Conservation (phyloP, 2,329 filamentous ascomycete genomes). For the Clonostachys sp. region DNA sequence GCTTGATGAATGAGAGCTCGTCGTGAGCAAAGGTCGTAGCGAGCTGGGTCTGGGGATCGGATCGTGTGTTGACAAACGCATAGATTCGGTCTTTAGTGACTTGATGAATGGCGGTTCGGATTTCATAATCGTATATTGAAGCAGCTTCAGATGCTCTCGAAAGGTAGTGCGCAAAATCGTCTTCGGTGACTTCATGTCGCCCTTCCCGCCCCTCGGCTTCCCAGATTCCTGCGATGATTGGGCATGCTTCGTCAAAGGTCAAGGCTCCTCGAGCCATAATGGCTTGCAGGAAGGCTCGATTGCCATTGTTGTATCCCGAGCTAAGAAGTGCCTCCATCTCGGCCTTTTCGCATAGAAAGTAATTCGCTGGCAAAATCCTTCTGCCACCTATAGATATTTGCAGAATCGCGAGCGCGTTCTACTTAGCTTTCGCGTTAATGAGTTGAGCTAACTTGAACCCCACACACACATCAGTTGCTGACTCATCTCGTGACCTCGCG, state of each 20-base stretch:
- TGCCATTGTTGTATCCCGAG: conserved; percentile 50
- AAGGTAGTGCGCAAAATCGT: conserved; percentile 65
- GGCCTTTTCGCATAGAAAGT: too few relatives aligned
- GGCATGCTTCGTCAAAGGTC: conserved; percentile 68
- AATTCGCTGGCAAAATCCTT: too few relatives aligned
- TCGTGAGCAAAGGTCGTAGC: conserved; percentile 77
- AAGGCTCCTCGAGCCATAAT: conserved; percentile 75
- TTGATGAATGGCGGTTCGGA: conserved; percentile 72
- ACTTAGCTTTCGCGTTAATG: too few relatives aligned
- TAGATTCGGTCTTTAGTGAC: conserved; percentile 62
- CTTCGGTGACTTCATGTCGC: conserved; percentile 57
- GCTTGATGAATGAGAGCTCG: conserved; percentile 85
- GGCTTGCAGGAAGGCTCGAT: conserved; percentile 88
- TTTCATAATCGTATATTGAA: conserved; percentile 81
- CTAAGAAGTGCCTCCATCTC: conserved; percentile 20
- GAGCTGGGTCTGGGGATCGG: conserved; percentile 80
- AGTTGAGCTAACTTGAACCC: too few relatives aligned
- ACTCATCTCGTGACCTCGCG: too few relatives aligned
- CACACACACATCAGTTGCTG: too few relatives aligned
- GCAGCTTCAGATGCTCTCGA: conserved; percentile 66
- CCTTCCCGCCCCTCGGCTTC: conserved; percentile 56
- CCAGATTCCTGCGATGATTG: conserved; percentile 72
- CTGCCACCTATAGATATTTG: too few relatives aligned
- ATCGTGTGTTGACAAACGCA: conserved; percentile 83
- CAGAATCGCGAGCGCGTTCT: too few relatives aligned